Percentiles rank a stretch among this genome's conserved stretches.
These are phyloP conservation scores for Diaporthe eres DNA, from an alignment of 2,329 filamentous ascomycete genomes.

Conservation along the genomic window DNA sequence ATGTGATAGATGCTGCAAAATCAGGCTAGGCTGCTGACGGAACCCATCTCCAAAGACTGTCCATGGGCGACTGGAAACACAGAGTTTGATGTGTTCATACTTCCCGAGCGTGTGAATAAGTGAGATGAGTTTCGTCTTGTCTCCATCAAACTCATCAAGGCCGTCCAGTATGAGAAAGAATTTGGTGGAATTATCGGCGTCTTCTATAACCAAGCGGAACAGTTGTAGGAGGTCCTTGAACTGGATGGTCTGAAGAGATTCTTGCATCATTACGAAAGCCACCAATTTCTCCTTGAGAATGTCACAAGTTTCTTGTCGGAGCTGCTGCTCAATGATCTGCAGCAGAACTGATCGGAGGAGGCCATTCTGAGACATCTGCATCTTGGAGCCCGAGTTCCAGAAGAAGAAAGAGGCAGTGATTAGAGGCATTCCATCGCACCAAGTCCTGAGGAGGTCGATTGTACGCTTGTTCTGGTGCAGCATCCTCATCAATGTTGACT, in stretches of 20 bases:
- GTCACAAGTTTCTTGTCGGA: not conserved
- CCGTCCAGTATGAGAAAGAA: not conserved
- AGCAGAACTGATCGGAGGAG: not conserved
- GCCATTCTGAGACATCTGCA: not conserved
- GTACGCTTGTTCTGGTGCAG: not conserved
- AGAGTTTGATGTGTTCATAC: not conserved
- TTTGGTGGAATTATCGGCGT: not conserved
- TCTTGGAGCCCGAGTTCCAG: not conserved
- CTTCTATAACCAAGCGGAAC: not conserved
- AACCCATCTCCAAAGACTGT: not conserved
- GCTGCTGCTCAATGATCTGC: not conserved
- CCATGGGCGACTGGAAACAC: not conserved
- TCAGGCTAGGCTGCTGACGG: not conserved
- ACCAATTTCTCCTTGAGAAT: not conserved
- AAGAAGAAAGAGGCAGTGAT: not conserved
- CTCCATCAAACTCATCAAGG: not conserved
- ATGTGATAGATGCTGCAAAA: not conserved
- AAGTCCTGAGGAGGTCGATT: not conserved
- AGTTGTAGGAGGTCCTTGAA: not conserved
- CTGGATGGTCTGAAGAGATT: not conserved
- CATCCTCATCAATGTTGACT: not conserved
- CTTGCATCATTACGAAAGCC: not conserved
- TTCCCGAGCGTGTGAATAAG: not conserved
- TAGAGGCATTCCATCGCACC: not conserved
- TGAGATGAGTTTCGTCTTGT: not conserved